A percentile compares a stretch with the other conserved stretches of the same genome.
phyloP scores from a whole-genome alignment of 2,329 filamentous ascomycete genomes.

The Cladobotryum protrusum region DNA sequence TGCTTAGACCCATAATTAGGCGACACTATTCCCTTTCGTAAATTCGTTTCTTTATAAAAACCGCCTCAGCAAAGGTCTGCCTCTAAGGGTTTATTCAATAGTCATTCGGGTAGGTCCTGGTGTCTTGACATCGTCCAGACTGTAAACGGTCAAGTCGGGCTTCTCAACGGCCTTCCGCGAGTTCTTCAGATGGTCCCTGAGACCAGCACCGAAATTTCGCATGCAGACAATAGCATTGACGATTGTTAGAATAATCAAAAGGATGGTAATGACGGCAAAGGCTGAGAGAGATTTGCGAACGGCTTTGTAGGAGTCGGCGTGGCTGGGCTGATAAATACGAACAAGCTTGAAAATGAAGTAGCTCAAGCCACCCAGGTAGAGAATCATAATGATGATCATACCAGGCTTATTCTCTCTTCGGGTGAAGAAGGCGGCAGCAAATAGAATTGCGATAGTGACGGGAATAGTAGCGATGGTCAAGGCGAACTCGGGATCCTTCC shows the following conservation, averaged over 20 bases:
- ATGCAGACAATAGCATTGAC: constrained; percentile 81
- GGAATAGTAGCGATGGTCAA: constrained; percentile 87
- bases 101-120: constrained; percentile 53
- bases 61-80: not conserved
- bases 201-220: constrained; percentile 79
- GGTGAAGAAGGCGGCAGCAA: constrained; percentile 79
- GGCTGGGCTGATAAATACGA: constrained; percentile 74
- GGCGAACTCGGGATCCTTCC: constrained; percentile 67
- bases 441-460: constrained; percentile 80
- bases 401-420: constrained; percentile 74
- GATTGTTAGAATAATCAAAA: constrained; percentile 85
- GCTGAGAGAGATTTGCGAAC: constrained; percentile 83
- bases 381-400: constrained; percentile 70
- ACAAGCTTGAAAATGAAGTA: constrained; percentile 99
- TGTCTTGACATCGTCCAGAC: constrained; percentile 51
- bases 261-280: constrained; percentile 87
- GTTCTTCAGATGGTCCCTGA: constrained; percentile 77
- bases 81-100: constrained; percentile 62
- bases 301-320: constrained; percentile 59
- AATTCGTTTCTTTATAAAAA: constrained; percentile 33
- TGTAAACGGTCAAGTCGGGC: constrained; percentile 50
- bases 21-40: constrained; percentile 15
- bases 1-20: constrained; percentile 5
- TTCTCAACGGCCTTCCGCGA: constrained; percentile 45
- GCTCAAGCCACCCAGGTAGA: constrained; percentile 82